These are phyloP conservation scores for Candida michaelii DNA, from an alignment of 805 yeast genomes.

Conservation along the genomic window DNA sequence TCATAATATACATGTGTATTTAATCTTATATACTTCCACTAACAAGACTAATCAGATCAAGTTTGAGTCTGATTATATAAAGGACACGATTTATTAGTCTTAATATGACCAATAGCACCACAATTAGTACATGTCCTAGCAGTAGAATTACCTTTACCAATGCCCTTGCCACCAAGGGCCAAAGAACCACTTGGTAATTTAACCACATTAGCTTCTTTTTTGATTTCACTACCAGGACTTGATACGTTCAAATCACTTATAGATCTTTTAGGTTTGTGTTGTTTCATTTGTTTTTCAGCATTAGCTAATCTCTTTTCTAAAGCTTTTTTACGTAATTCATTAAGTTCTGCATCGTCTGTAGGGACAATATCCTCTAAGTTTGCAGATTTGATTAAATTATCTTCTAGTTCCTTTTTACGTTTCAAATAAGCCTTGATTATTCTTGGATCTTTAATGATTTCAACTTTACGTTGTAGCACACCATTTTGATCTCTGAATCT, in stretches of 20 bases:
- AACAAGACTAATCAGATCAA: neutral
- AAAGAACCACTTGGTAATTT: constrained; percentile 44
- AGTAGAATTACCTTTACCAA: constrained; percentile 69
- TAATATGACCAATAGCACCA: constrained; percentile 92
- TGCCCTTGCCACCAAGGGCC: constrained; percentile 62
- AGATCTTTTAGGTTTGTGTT: constrained; percentile 32
- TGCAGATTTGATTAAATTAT: constrained; percentile 50
- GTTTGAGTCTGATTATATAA: constrained; percentile 46
- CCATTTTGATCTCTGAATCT: constrained; percentile 83
- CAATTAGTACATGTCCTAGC: constrained; percentile 90
- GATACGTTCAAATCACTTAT: neutral
- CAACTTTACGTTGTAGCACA: constrained; percentile 76
- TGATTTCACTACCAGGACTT: neutral
- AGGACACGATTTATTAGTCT: constrained; percentile 91
- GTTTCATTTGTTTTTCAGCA: constrained; percentile 62
- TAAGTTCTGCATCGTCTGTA: constrained; percentile 81
- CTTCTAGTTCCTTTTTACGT: constrained; percentile 65
- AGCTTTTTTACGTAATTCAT: constrained; percentile 70
- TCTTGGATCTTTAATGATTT: constrained; percentile 79
- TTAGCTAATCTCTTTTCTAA: constrained; percentile 83
- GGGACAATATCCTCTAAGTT: constrained; percentile 73
- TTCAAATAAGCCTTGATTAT: constrained; percentile 82
- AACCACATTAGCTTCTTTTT: constrained; percentile 43
- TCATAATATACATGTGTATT: no score
- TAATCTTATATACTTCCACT: neutral